Percentiles rank a stretch among this genome's conserved stretches.
Evolutionary conservation across 1,284 basidiomycete species (phyloP).

Genomic region (Gymnopus androsaceus): DNA sequence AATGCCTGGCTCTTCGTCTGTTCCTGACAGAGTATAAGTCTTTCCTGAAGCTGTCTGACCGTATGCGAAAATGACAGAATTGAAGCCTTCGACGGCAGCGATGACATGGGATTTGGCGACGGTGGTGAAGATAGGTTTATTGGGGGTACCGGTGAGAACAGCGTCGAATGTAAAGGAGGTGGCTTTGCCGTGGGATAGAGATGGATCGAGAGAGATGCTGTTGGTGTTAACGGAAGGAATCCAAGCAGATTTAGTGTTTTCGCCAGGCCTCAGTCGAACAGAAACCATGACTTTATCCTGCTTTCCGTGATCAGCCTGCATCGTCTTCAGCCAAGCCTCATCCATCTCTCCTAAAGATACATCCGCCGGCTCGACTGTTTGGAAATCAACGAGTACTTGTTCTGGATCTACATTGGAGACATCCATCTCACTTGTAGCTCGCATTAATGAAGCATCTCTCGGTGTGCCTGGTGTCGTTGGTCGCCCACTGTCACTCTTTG

Average conservation of each 20-base stretch:
- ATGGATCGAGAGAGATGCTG: constrained; percentile 59
- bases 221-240: constrained; percentile 42
- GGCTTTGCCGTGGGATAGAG: constrained; percentile 52
- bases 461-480: constrained; percentile 60
- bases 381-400: constrained; percentile 70
- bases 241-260: constrained; percentile 66
- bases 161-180: constrained; percentile 69
- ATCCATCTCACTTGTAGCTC: constrained; percentile 66
- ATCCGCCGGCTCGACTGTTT: constrained; percentile 69
- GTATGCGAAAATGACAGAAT: constrained; percentile 93
- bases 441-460: constrained; percentile 41
- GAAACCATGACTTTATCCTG: constrained; percentile 90
- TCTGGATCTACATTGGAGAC: constrained; percentile 77
- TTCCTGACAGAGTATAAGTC: constrained; percentile 89
- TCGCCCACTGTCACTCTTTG: constrained; percentile 35
- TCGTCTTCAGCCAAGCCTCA: constrained; percentile 46
- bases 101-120: constrained; percentile 86
- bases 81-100: constrained; percentile 95
- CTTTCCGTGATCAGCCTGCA: constrained; percentile 50
- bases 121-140: constrained; percentile 82
- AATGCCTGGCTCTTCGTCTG: constrained; percentile 85
- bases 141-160: constrained; percentile 80
- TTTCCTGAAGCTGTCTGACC: constrained; percentile 91
- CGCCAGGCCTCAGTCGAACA: constrained; percentile 38
- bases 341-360: constrained; percentile 62